phyloP scores from a whole-genome alignment of 345 rosid species.

The Sisymbrium irio region DNA sequence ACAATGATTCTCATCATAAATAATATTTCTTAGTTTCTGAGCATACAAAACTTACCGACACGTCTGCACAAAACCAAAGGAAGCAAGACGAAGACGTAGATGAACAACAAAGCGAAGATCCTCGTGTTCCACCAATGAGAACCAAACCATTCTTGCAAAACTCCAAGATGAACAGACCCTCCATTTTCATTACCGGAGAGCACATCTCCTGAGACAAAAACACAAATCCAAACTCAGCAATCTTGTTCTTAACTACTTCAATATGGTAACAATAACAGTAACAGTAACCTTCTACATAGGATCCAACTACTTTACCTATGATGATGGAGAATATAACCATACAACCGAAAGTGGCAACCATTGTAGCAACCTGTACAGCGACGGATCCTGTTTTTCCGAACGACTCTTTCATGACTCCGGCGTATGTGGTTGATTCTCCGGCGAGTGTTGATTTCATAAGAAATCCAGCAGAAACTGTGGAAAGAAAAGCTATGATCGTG shows the following conservation, averaged over 20 bases:
- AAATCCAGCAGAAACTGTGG: constrained; percentile 63
- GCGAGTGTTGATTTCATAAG: constrained; percentile 64
- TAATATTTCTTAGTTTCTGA: not conserved
- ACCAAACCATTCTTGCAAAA: constrained; percentile 89
- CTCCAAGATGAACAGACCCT: constrained; percentile 66
- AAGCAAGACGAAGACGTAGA: constrained; percentile 55
- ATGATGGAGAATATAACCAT: constrained; percentile 63
- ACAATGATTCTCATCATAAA: constrained; percentile 1
- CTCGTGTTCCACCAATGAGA: constrained; percentile 81
- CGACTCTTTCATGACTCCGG: constrained; percentile 85
- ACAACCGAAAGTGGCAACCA: constrained; percentile 82
- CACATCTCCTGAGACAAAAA: constrained; percentile 65
- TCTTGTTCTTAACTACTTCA: not conserved
- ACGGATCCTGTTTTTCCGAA: constrained; percentile 64
- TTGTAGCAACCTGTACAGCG: constrained; percentile 61
- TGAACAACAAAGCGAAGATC: constrained; percentile 51
- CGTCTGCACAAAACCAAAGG: constrained; percentile 67
- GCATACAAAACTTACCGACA: constrained; percentile 48
- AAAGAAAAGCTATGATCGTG: constrained; percentile 60
- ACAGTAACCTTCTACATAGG: not conserved
- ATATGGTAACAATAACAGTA: not conserved
- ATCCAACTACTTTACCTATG: constrained; percentile 48
- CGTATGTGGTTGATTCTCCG: constrained; percentile 59
- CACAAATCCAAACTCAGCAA: constrained; percentile 1
- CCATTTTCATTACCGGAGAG: constrained; percentile 58